Base-by-base conservation (phyloP, 208 protist species). In the Leishmania tarentolae region DNA sequence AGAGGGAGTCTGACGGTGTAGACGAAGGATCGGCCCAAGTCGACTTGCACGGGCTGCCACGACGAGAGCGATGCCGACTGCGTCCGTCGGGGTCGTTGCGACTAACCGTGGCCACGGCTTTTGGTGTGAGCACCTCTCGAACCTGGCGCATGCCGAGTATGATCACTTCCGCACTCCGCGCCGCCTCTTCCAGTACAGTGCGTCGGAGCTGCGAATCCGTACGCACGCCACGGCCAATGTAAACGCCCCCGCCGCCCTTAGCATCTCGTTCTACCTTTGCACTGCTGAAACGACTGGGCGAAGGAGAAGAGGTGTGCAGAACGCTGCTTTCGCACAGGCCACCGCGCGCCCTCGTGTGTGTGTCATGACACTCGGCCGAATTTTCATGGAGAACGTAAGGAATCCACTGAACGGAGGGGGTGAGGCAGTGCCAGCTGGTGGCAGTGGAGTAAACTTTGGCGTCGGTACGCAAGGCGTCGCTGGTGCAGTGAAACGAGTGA, bases 111-210 rank as follows among this genome's bases (percentile, higher is more conserved):
- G 47, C 28, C 52, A n/a, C 50, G 46, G 57, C 69, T 11, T 52
- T 46, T 7, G 74, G 65, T 9, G 72, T 61, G 4, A 85, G 76
- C 35, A 72, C 50, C 0, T 77, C 65, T 17, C 74, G 71, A 40
- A 85, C 76, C 50, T 74, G 81, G 8, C 81, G 81, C 76, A 85
- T 85, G 42, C 81, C 81, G n/a, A 57, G 42, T n/a, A 80, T 76
- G 11, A 78, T 85, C 50, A 74, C 52, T 7, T 65, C 81, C 19
- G 69, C 81, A n/a, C 81, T 85, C 40, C 44, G 76, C 46, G 81
- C 81, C 56, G 78, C 78, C 7, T 61, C 81, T 31, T 59, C 71
- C 28, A 85, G 76, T 50, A 80, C 76, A 44, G 81, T 76, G 35
- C 40, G 66, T 44, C 71, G 81, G 70, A 81, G 61, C 31, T 57